Conservation (phyloP, 2,329 filamentous ascomycete species). For the Escovopsis sp. region DNA sequence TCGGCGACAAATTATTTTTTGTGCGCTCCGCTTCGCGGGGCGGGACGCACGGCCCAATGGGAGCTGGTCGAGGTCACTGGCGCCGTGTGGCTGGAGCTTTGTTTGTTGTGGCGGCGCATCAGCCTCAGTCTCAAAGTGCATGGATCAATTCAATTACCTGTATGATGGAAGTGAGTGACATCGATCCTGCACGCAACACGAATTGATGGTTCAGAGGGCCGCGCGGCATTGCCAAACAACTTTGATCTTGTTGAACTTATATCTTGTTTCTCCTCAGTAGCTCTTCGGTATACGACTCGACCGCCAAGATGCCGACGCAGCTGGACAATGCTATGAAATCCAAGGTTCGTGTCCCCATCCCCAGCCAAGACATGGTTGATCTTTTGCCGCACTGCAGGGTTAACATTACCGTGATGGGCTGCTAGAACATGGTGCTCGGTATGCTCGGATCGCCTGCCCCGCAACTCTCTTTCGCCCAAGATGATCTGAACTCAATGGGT, state of each 20-base stretch:
- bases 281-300: background rate
- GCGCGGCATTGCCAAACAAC: too few species aligned
- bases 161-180: too few species aligned
- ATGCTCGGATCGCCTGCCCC: constrained; percentile 11
- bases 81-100: background rate
- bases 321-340: constrained; percentile 56
- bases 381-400: background rate
- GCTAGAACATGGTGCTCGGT: constrained; percentile 58
- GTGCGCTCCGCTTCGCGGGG: constrained; percentile 14
- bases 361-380: background rate
- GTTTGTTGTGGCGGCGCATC: constrained; percentile 5
- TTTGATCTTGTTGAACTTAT: background rate
- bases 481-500: background rate
- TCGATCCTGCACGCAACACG: too few species aligned
- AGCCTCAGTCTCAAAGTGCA: background rate
- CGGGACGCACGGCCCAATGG: constrained; percentile 9
- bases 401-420: background rate
- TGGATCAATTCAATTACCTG: too few species aligned
- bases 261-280: background rate
- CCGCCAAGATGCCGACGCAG: constrained; percentile 47
- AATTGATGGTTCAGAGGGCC: too few species aligned
- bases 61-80: background rate
- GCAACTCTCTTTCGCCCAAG: too few species aligned
- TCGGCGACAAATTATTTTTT: constrained; percentile 13
- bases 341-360: constrained; percentile 34